Base-by-base conservation (phyloP, 768 basidiomycete species). In the Russula brevipes region DNA sequence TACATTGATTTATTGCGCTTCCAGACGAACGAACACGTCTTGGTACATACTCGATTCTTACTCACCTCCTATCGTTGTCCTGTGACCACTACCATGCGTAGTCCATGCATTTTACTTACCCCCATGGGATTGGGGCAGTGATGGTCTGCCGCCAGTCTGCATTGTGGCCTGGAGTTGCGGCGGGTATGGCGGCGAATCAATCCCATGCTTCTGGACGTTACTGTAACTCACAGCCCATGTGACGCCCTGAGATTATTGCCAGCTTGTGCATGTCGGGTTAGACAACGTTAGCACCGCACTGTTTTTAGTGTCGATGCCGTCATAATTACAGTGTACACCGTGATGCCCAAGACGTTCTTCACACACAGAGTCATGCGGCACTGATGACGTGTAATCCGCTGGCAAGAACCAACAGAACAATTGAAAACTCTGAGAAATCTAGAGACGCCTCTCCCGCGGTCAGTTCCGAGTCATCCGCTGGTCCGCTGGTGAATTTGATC, bases 401-500 rank as follows among this genome's bases (percentile, higher is more conserved):
- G 57, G 57, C 30, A 58, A 50, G 30, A 50, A 42, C 47, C 38
- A 19, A 24, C 24, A 24, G 24, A 24, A 24, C 41, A 56, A 45
- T 50, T 4, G 16, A 39, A 51, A 7, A 51, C 6, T 9, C 30
- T 14, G 49, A 51, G 24, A 59, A 58, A 51, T 17, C 31, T 31
- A 10, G 41, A 33, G 47, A 33, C 17, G 5, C 33, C 24, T n/a
- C 39, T 36, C 33, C 50, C 49, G 45, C 19, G 36, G n/a, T 38
- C 24, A 24, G 24, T 24, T 24, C 24, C 24, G 24, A 24, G 24
- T 24, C 24, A 24, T 24, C 24, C 24, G 24, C 24, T 24, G 24
- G 24, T 24, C 24, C 24, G 24, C 55, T 81, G 80, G 69, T 82
- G 19, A 82, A 80, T 4, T 81, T 82, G 12, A 19, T n/a, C 7